Percentiles rank a stretch among this genome's conserved stretches.
phyloP scores from a whole-genome alignment of 257 asterid species.

The Solanum virginianum region DNA sequence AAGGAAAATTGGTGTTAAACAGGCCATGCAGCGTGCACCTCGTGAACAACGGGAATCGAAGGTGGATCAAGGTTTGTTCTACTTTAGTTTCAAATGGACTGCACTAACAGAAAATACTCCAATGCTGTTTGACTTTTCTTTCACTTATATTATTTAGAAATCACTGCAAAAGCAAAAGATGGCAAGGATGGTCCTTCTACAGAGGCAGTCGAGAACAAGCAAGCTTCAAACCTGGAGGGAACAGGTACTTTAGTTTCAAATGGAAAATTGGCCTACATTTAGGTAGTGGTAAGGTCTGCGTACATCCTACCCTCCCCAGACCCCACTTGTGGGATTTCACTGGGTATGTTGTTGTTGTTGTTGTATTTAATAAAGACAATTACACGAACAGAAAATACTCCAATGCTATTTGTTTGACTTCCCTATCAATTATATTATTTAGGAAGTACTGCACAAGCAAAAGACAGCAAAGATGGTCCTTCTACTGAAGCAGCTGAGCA shows the following conservation, averaged over 20 bases:
- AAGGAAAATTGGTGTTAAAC: constrained; percentile 72
- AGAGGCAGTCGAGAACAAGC: constrained; percentile 21
- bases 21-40: constrained; percentile 74
- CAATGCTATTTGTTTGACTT: background rate
- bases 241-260: constrained; percentile 21
- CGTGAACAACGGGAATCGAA: constrained; percentile 68
- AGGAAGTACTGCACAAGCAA: constrained; percentile 24
- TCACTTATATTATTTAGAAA: constrained; percentile 12
- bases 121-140: background rate
- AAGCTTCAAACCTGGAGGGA: constrained; percentile 20
- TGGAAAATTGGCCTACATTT: background rate
- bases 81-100: background rate
- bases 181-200: constrained; percentile 13
- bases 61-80: constrained; percentile 49
- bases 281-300: too few relatives aligned
- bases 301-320: too few relatives aligned
- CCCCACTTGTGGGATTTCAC: too few relatives aligned
- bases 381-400: background rate
- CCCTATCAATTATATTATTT: constrained; percentile 3
- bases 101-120: background rate
- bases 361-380: background rate
- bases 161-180: constrained; percentile 20
- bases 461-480: constrained; percentile 14
- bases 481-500: constrained; percentile 16
- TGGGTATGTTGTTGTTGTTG: too few relatives aligned